Base-by-base conservation (phyloP, 2,329 filamentous ascomycete genomes). In the Calycina herbarum region DNA sequence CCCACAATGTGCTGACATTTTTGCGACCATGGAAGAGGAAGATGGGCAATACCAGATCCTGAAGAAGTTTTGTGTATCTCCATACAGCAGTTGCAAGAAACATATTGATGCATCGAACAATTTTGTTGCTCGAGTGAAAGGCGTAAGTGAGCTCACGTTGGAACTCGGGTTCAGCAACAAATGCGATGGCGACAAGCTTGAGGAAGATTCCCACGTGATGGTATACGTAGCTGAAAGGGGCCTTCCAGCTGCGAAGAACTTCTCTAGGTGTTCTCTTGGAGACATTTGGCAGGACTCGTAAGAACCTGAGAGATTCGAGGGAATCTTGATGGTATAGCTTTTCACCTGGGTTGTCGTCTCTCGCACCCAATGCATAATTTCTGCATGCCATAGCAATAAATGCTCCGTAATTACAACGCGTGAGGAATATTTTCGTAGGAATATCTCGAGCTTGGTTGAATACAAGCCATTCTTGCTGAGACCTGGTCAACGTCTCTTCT, bases 161-260 rank as follows among this genome's bases (percentile, higher is more conserved):
- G 63, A 82, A 83, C 68, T 85, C 82, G 0, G 81, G 78, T 69
- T 85, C 82, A 1, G 82, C 82, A 68, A 84, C 78, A 24, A 82
- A 75, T 11, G 82, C 80, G 56, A 84, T 78, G 7, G 82, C 74
- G 40, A 82, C 74, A 69, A 84, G 83, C 62, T 84, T 85, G 66
- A 81, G 59, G 73, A 63, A 77, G 2, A 77, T 74, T 1, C 81
- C 80, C 0, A 80, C 51, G 3, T 73, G 74, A 62, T 83, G 80
- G 67, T 82, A 83, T 1, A 78, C 35, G 27, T 38, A 48, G 54
- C 69, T 70, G 57, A 72, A 70, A 11, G 67, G 70, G 2, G 61
- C 57, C 31, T 72, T 71, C 48, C 69, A 59, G n/a, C 48, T 29
- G 35, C 42, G 58, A 56, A 63, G 48, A 17, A 59, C 13, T 42